These are phyloP conservation scores for Polygonum maritimum DNA, from an alignment of 148 eudicot genomes.

Conservation along the genomic window DNA sequence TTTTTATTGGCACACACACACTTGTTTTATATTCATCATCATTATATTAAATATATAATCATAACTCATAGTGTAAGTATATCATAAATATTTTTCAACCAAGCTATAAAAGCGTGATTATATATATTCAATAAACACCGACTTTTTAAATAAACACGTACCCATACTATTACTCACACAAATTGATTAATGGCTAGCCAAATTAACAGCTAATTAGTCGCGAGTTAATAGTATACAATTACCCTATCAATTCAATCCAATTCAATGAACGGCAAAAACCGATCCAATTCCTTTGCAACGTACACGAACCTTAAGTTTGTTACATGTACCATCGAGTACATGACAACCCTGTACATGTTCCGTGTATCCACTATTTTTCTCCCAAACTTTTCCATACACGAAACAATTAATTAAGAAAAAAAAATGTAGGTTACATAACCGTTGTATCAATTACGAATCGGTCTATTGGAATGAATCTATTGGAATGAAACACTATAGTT, in stretches of 20 bases:
- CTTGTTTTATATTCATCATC: neutral
- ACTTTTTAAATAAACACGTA: neutral
- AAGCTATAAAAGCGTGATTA: neutral
- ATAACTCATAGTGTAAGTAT: neutral
- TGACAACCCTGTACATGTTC: neutral
- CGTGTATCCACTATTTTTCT: neutral
- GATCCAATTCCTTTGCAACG: neutral
- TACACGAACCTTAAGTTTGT: conserved; percentile 4
- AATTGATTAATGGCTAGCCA: neutral
- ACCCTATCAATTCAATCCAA: neutral
- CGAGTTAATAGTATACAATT: neutral
- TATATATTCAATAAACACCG: neutral
- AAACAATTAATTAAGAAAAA: neutral
- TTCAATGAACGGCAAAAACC: neutral
- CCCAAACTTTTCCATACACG: neutral
- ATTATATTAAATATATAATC: neutral
- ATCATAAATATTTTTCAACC: neutral
- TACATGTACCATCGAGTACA: conserved; percentile 8
- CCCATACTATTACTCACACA: too few species aligned
- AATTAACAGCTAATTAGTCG: neutral
- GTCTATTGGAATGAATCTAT: too few species aligned
- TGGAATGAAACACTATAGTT: too few species aligned
- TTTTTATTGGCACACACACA: neutral
- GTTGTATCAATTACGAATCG: too few species aligned
- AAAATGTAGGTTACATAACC: too few species aligned